A percentile compares a stretch with the other conserved stretches of the same genome.
These are phyloP conservation scores for Pestalotiopsis sp. DNA, from an alignment of 2,329 filamentous ascomycete species.

Conservation along the genomic window DNA sequence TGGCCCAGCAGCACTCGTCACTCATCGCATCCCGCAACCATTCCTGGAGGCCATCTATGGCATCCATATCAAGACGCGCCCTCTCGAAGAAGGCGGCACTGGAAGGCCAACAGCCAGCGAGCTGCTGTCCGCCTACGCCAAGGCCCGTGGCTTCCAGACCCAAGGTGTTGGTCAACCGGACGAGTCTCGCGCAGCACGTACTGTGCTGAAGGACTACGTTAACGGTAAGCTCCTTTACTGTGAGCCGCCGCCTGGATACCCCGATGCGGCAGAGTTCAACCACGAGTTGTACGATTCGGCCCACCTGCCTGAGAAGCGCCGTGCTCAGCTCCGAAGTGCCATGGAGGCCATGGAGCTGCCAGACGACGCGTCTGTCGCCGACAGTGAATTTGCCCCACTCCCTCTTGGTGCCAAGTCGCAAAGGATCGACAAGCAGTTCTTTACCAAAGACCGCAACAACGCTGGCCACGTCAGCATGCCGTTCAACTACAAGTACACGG, in stretches of 20 bases:
- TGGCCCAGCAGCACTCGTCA: slow-evolving; percentile 81
- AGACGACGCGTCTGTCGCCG: slow-evolving; percentile 34
- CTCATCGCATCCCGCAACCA: slow-evolving; percentile 79
- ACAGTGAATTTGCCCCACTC: slow-evolving; percentile 51
- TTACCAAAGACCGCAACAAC: slow-evolving; percentile 52
- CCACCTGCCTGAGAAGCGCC: slow-evolving; percentile 81
- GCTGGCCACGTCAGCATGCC: slow-evolving; percentile 74
- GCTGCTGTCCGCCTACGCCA: slow-evolving; percentile 82
- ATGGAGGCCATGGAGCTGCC: slow-evolving; percentile 47
- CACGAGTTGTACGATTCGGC: slow-evolving; percentile 80
- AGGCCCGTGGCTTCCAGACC: slow-evolving; percentile 87
- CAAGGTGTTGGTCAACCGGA: slow-evolving; percentile 89
- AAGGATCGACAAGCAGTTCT: slow-evolving; percentile 87
- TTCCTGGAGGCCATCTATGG: slow-evolving; percentile 95
- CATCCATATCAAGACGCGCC: slow-evolving; percentile 80
- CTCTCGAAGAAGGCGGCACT: slow-evolving; percentile 89
- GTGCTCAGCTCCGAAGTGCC: slow-evolving; percentile 60
- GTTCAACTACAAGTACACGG: slow-evolving; percentile 86
- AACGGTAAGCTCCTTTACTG: slow-evolving; percentile 93
- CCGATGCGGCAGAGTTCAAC: slow-evolving; percentile 81
- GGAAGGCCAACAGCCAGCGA: slow-evolving; percentile 84
- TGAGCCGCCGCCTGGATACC: slow-evolving; percentile 76
- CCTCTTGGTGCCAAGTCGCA: slow-evolving; percentile 72
- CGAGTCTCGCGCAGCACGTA: slow-evolving; percentile 86
- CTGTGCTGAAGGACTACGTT: slow-evolving; percentile 95